These are phyloP conservation scores for Vickermania spadyakhi DNA, from an alignment of 208 protist genomes.

Conservation along the genomic window DNA sequence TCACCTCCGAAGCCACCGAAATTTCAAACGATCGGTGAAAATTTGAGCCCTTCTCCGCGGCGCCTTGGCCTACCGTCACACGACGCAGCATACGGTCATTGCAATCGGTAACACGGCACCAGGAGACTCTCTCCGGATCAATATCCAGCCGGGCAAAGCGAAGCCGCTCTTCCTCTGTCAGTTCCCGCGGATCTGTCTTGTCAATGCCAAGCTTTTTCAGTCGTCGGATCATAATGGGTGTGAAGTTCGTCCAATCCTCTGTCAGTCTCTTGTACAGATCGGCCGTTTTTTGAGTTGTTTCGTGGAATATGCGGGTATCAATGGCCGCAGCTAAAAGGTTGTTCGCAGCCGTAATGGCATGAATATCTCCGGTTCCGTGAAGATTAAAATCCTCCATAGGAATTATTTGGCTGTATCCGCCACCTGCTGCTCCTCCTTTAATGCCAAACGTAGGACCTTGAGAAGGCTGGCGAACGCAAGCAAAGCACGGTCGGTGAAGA, in stretches of 20 bases:
- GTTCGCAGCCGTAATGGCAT: conserved; percentile 97
- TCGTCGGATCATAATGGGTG: conserved; percentile 84
- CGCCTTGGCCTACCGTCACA: conserved; percentile 92
- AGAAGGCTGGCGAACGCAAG: conserved; percentile 96
- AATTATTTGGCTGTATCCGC: conserved; percentile 96
- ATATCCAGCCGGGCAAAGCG: conserved; percentile 95
- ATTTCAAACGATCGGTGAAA: conserved; percentile 95
- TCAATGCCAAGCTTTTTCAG: conserved; percentile 91
- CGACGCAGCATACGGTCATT: conserved; percentile 96
- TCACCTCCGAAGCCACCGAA: conserved; percentile 96
- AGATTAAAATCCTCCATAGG: conserved; percentile 98
- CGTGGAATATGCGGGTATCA: conserved; percentile 96
- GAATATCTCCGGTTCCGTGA: conserved; percentile 98
- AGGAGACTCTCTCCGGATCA: conserved; percentile 94
- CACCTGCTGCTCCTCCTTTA: conserved; percentile 97
- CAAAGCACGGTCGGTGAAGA: conserved; percentile 87
- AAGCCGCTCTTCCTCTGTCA: conserved; percentile 81
- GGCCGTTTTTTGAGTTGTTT: conserved; percentile 89
- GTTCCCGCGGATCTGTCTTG: conserved; percentile 83
- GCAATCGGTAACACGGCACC: conserved; percentile 94
- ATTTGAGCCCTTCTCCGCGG: conserved; percentile 83
- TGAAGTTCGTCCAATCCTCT: conserved; percentile 74
- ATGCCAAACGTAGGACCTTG: conserved; percentile 96
- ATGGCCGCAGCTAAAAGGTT: conserved; percentile 96
- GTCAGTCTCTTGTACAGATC: conserved; percentile 82